A percentile compares a stretch with the other conserved stretches of the same genome.
Evolutionary conservation across 2,329 filamentous ascomycete genomes (phyloP).

Genomic region (Apiospora saccharicola): DNA sequence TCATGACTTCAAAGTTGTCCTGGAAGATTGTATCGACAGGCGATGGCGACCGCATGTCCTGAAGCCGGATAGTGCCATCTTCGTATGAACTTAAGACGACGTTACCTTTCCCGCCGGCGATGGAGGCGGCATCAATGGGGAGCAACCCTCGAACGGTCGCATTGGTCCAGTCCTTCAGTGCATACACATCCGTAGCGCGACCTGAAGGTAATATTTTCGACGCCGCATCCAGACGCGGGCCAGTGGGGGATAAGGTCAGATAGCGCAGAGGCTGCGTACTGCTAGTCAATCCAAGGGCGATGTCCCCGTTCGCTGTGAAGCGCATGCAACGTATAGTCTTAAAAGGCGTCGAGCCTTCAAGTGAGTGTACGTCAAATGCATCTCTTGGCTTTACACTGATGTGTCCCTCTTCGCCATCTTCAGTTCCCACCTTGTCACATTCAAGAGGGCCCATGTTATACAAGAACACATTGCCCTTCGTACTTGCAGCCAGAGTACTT

Average conservation of each 20-base stretch:
- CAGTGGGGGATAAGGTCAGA: conserved; percentile 54
- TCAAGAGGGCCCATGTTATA: conserved; percentile 37
- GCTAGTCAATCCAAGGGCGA: conserved; percentile 56
- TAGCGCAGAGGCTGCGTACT: conserved; percentile 53
- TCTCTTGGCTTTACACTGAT: conserved; percentile 32
- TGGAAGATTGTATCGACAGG: conserved; percentile 57
- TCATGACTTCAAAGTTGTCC: conserved; percentile 58
- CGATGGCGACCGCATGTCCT: conserved; percentile 58
- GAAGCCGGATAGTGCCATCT: conserved; percentile 59
- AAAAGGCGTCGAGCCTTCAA: conserved; percentile 33
- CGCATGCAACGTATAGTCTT: conserved; percentile 47
- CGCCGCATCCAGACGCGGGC: conserved; percentile 47
- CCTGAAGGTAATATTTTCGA: conserved; percentile 40
- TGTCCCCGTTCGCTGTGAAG: conserved; percentile 53
- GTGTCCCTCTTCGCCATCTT: conserved; percentile 26
- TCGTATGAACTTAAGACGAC: conserved; percentile 61
- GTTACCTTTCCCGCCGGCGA: conserved; percentile 45
- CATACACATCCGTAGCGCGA: conserved; percentile 33
- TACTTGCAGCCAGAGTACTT: conserved; percentile 44
- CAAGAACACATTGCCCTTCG: conserved; percentile 44
- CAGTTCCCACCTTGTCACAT: conserved; percentile 24
- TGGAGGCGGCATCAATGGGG: conserved; percentile 46
- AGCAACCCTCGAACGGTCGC: conserved; percentile 55
- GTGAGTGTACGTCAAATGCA: conserved; percentile 33
- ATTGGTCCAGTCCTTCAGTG: conserved; percentile 37